Conservation (phyloP, 768 basidiomycete genomes). For the Hericium rajendrae region DNA sequence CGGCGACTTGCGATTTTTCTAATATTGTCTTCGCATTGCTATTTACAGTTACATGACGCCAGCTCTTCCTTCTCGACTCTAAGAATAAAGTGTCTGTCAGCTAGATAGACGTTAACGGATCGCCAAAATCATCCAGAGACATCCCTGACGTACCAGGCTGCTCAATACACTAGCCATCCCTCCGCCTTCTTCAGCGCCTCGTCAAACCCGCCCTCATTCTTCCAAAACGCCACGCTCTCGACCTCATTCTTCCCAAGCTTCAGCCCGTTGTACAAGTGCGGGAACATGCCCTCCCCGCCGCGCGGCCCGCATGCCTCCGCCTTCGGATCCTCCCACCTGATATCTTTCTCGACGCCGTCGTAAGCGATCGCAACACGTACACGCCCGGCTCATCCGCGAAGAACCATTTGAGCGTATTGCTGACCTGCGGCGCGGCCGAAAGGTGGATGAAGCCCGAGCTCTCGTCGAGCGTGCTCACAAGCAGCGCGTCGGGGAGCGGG, state of each 20-base stretch:
- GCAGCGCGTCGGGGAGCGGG: slow-evolving; percentile 27
- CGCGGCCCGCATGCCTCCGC: neutral
- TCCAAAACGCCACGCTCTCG: neutral
- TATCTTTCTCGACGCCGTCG: slow-evolving; percentile 10
- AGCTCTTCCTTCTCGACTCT: no score
- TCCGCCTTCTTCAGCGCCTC: neutral
- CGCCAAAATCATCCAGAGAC: no score
- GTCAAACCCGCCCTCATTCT: neutral
- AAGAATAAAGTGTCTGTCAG: no score
- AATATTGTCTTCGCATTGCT: no score
- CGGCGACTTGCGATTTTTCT: no score
- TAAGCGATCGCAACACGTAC: slow-evolving; percentile 17
- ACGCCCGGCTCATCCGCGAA: slow-evolving; percentile 20
- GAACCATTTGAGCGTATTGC: slow-evolving; percentile 28
- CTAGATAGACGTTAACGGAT: no score
- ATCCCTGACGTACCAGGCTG: neutral
- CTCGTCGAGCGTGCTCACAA: slow-evolving; percentile 28
- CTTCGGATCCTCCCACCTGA: slow-evolving; percentile 16
- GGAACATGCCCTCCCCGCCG: neutral
- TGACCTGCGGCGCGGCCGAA: slow-evolving; percentile 28
- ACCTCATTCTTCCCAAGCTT: neutral
- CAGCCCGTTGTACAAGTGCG: neutral
- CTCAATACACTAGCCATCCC: neutral
- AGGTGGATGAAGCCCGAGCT: slow-evolving; percentile 35
- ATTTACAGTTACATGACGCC: no score